phyloP scores from a whole-genome alignment of 345 rosid species.

The Bretschneidera sinensis region DNA sequence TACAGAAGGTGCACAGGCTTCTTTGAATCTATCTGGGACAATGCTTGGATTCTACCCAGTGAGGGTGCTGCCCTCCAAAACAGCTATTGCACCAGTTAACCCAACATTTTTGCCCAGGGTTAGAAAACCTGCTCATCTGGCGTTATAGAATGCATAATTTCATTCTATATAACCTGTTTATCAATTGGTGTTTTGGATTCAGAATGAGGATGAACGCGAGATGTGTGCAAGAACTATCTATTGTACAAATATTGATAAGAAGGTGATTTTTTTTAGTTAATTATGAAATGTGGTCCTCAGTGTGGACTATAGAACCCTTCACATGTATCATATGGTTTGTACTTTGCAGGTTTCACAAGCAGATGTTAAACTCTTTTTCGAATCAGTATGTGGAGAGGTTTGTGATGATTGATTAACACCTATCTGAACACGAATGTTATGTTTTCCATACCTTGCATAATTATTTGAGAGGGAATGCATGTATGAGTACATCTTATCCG shows the following conservation, averaged over 20 bases:
- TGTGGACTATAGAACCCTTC: slow-evolving; percentile 5
- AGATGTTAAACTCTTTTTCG: slow-evolving; percentile 62
- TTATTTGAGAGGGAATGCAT: neutral
- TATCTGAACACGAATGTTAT: neutral
- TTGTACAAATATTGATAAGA: slow-evolving; percentile 91
- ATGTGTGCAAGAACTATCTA: slow-evolving; percentile 92
- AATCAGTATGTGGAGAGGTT: slow-evolving; percentile 74
- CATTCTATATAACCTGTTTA: neutral
- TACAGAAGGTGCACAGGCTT: slow-evolving; percentile 75
- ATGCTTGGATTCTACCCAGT: slow-evolving; percentile 91
- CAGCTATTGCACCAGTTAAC: slow-evolving; percentile 96
- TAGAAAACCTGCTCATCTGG: slow-evolving; percentile 15
- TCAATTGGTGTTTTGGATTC: slow-evolving; percentile 19
- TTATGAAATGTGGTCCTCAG: neutral
- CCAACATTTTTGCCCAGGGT: slow-evolving; percentile 95
- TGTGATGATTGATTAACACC: slow-evolving; percentile 26
- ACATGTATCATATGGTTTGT: slow-evolving; percentile 3
- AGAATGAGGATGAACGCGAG: slow-evolving; percentile 91
- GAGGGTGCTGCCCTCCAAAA: slow-evolving; percentile 84
- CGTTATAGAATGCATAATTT: neutral
- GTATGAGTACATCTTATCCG: no score
- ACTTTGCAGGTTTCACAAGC: slow-evolving; percentile 55
- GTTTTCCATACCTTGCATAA: neutral
- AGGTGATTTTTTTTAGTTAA: slow-evolving; percentile 44
- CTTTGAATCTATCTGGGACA: slow-evolving; percentile 73